Percentiles rank a stretch among this genome's conserved stretches.
Conservation (phyloP, 495 filamentous ascomycete genomes). For the Aspergillus asperescens region DNA sequence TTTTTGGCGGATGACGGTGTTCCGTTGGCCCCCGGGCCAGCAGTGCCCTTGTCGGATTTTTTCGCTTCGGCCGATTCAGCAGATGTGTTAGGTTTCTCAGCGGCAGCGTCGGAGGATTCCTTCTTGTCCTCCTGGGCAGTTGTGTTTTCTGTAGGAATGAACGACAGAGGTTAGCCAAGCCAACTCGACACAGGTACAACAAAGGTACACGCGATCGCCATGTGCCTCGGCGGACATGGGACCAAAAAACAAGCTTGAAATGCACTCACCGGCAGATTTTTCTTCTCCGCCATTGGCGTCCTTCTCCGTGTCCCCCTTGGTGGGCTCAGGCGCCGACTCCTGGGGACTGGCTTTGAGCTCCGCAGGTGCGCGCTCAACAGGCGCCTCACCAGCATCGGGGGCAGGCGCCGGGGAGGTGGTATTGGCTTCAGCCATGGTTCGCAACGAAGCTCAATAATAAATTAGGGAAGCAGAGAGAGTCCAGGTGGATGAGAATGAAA, state of each 20-base stretch:
- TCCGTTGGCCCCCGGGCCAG: slow-evolving; percentile 39
- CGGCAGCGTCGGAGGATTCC: slow-evolving; percentile 20
- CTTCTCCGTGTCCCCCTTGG: slow-evolving; percentile 29
- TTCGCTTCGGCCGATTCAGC: slow-evolving; percentile 32
- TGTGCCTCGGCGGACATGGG: background rate
- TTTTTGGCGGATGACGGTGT: slow-evolving; percentile 45
- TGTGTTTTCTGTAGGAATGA: slow-evolving; percentile 19
- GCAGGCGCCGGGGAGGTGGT: slow-evolving; percentile 32
- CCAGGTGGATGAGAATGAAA: slow-evolving; percentile 14
- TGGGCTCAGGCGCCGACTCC: slow-evolving; percentile 19
- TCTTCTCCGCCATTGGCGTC: slow-evolving; percentile 29
- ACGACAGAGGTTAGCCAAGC: slow-evolving; percentile 23
- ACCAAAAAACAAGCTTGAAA: slow-evolving; percentile 1
- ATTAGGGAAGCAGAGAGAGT: slow-evolving; percentile 2
- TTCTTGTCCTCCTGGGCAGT: slow-evolving; percentile 30
- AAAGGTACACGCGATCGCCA: slow-evolving; percentile 1
- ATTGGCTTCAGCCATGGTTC: slow-evolving; percentile 44
- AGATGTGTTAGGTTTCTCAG: slow-evolving; percentile 24
- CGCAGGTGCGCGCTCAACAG: slow-evolving; percentile 29
- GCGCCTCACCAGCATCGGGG: slow-evolving; percentile 27
- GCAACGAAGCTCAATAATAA: slow-evolving; percentile 18
- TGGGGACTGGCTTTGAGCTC: slow-evolving; percentile 24
- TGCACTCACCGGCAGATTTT: slow-evolving; percentile 32
- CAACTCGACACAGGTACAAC: background rate
- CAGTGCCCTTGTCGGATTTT: slow-evolving; percentile 24